A percentile compares a stretch with the other conserved stretches of the same genome.
Evolutionary conservation across 2,329 filamentous ascomycete species (phyloP).

Genomic region (Aspergillus luchuensis): DNA sequence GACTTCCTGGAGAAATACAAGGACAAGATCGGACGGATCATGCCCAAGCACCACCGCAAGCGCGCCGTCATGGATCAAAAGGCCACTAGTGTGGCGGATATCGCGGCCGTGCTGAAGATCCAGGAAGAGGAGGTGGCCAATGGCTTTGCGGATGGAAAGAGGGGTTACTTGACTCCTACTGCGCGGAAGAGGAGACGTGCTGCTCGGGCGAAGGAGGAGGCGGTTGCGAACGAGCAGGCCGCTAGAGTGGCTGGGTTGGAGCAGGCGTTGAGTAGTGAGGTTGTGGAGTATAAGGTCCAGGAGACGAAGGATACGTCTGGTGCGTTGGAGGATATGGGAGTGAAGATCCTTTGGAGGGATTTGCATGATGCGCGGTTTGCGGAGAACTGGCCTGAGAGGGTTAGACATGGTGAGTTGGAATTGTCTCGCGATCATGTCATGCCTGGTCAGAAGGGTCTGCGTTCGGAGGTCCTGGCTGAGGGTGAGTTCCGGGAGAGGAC

Average conservation of each 20-base stretch:
- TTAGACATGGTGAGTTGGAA: constrained; percentile 47
- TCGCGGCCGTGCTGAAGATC: constrained; percentile 57
- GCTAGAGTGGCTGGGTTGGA: constrained; percentile 27
- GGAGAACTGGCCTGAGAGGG: constrained; percentile 45
- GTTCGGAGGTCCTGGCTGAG: constrained; percentile 28
- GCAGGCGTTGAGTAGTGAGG: constrained; percentile 18
- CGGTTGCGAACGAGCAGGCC: constrained; percentile 25
- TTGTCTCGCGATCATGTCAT: constrained; percentile 40
- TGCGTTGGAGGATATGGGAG: constrained; percentile 29
- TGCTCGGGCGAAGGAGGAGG: constrained; percentile 30
- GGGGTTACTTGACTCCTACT: constrained; percentile 35
- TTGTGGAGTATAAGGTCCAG: constrained; percentile 34
- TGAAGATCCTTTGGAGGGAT: constrained; percentile 51
- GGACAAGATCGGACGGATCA: constrained; percentile 46
- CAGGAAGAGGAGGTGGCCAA: constrained; percentile 45
- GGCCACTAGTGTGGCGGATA: constrained; percentile 63
- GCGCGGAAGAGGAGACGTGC: constrained; percentile 34
- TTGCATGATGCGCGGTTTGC: constrained; percentile 47
- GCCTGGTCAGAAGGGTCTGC: constrained; percentile 30
- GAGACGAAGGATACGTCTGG: constrained; percentile 28
- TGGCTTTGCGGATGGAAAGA: constrained; percentile 34
- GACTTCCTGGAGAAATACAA: constrained; percentile 44
- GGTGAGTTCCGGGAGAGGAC: constrained; percentile 29
- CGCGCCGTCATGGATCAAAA: constrained; percentile 64
- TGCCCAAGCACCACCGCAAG: constrained; percentile 54